Conservation (phyloP, 2,329 filamentous ascomycete genomes). For the Ceratocystis cubensis region DNA sequence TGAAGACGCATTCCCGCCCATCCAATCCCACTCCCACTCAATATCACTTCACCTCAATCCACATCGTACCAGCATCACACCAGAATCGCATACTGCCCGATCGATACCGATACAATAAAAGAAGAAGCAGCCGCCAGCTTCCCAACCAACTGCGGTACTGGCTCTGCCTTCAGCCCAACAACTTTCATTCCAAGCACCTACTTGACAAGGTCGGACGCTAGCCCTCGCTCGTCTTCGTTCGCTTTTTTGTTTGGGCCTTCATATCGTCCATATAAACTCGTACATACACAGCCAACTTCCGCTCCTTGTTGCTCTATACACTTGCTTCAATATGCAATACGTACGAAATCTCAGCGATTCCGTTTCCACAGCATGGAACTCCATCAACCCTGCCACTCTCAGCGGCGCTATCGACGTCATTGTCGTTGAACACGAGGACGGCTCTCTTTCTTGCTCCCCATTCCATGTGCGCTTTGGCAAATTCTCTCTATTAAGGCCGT, state of each 20-base stretch:
- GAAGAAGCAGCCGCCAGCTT: neutral
- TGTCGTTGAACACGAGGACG: constrained; percentile 92
- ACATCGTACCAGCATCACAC: neutral
- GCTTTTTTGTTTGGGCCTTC: neutral
- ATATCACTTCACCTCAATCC: neutral
- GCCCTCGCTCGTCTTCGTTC: neutral
- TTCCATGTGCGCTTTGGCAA: constrained; percentile 99
- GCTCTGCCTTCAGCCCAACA: neutral
- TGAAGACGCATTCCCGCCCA: constrained; percentile 1
- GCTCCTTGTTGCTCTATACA: neutral
- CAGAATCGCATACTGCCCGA: neutral
- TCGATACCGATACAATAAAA: neutral
- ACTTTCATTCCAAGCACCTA: neutral
- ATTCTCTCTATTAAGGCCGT: constrained; percentile 87
- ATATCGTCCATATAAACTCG: constrained; percentile 12
- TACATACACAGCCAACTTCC: constrained; percentile 3
- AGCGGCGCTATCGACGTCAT: constrained; percentile 98
- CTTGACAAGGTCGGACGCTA: neutral
- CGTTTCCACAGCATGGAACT: constrained; percentile 98
- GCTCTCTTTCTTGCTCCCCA: constrained; percentile 75
- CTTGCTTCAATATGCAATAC: constrained; percentile 70
- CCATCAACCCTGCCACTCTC: constrained; percentile 92
- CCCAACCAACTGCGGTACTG: neutral
- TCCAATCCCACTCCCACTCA: neutral
- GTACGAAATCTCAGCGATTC: constrained; percentile 89